These are phyloP conservation scores for Cryptosporidium xiaoi DNA, from an alignment of 169 alveolate species.

Conservation along the genomic window DNA sequence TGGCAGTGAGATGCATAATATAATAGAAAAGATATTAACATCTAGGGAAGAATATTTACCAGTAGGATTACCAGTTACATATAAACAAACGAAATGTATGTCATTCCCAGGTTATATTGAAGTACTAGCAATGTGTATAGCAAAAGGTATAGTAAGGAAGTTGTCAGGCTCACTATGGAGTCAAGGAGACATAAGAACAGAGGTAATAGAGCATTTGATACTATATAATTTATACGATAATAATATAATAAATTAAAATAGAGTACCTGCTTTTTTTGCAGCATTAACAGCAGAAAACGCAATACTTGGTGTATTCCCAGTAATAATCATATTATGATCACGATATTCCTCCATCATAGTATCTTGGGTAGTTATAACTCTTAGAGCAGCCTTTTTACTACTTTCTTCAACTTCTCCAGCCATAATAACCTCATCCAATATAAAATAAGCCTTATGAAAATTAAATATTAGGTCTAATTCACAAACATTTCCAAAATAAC, in stretches of 20 bases:
- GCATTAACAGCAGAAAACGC: constrained; percentile 46
- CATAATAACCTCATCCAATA: constrained; percentile 90
- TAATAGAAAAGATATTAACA: constrained; percentile 38
- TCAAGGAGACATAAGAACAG: constrained; percentile 71
- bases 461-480: constrained; percentile 98
- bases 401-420: constrained; percentile 94
- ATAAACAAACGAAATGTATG: constrained; percentile 26
- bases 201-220: constrained; percentile 67
- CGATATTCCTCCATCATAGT: constrained; percentile 91
- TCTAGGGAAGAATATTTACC: constrained; percentile 59
- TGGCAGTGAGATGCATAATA: constrained; percentile 51
- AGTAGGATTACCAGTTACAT: constrained; percentile 50
- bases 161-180: constrained; percentile 71
- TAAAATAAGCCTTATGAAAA: constrained; percentile 94
- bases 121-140: constrained; percentile 59
- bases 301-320: constrained; percentile 37
- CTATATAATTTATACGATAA: constrained; percentile 39
- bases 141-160: constrained; percentile 66
- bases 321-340: constrained; percentile 70
- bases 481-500: constrained; percentile 99
- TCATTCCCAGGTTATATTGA: constrained; percentile 71
- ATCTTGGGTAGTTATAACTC: constrained; percentile 94
- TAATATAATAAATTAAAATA: constrained; percentile 27
- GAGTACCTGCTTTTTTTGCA: constrained; percentile 74
- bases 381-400: constrained; percentile 92